These are phyloP conservation scores for Populus tremula DNA, from an alignment of 345 rosid genomes.

Conservation along the genomic window DNA sequence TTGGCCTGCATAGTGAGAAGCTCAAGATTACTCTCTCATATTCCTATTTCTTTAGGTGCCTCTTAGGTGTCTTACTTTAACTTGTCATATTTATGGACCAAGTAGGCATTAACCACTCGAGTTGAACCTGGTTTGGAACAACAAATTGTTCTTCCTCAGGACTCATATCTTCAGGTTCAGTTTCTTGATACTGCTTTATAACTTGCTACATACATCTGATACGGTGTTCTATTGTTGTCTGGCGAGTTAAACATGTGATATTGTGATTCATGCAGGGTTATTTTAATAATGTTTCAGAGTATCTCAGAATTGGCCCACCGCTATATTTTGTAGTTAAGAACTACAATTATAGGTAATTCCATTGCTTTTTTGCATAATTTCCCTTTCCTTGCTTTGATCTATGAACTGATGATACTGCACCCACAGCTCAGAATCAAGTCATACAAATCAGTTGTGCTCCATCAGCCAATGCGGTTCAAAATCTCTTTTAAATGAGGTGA, in stretches of 20 bases:
- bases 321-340: conserved; percentile 88
- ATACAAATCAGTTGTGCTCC: conserved; percentile 88
- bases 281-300: conserved; percentile 68
- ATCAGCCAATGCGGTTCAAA: conserved; percentile 84
- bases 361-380: conserved; percentile 9
- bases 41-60: conserved; percentile 2
- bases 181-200: conserved; percentile 4
- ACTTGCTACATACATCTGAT: conserved; percentile 7
- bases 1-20: conserved; percentile 83
- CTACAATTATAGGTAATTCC: conserved; percentile 77
- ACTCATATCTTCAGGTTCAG: conserved; percentile 94
- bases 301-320: conserved; percentile 94
- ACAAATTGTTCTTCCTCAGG: conserved; percentile 90
- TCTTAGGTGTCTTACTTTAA: conserved; percentile 7
- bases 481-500: conserved; percentile 90
- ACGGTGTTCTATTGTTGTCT: conserved; percentile 16
- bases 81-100: conserved; percentile 19
- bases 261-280: conserved; percentile 60
- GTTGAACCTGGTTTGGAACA: conserved; percentile 94
- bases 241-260: conserved; percentile 8
- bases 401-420: conserved; percentile 12
- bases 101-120: conserved; percentile 81
- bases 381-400: neutral
- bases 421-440: conserved; percentile 86
- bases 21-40: conserved; percentile 3